Evolutionary conservation across 2,329 filamentous ascomycete species (phyloP).

Genomic region (Teratosphaeria zuluensis): DNA sequence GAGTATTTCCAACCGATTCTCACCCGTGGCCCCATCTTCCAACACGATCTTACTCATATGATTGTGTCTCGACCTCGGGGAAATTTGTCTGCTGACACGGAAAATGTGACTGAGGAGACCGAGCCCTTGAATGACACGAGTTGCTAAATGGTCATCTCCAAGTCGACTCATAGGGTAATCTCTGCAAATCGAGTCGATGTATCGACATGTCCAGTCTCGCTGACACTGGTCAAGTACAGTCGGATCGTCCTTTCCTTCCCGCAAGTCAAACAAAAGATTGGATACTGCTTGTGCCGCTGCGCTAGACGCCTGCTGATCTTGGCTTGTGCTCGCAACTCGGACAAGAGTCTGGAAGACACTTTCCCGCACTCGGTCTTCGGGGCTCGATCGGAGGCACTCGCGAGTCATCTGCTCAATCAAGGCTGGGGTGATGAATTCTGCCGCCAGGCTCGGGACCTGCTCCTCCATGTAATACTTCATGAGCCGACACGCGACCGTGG

Average conservation of each 20-base stretch:
- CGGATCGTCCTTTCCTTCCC: neutral
- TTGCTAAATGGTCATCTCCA: neutral
- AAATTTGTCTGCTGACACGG: neutral
- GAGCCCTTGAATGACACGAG: neutral
- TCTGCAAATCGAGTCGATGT: neutral
- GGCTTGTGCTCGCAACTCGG: slow-evolving; percentile 3
- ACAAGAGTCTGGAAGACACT: slow-evolving; percentile 7
- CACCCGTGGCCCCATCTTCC: slow-evolving; percentile 3
- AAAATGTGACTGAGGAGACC: neutral
- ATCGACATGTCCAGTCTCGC: neutral
- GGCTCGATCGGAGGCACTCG: neutral
- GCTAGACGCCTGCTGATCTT: neutral
- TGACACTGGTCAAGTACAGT: neutral
- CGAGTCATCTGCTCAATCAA: slow-evolving; percentile 22
- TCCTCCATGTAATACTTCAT: slow-evolving; percentile 42
- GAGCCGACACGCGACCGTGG: slow-evolving; percentile 17
- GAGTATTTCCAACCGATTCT: neutral
- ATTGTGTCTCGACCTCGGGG: neutral
- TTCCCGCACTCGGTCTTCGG: neutral
- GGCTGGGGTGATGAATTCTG: slow-evolving; percentile 50
- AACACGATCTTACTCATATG: neutral
- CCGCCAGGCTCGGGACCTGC: slow-evolving; percentile 49
- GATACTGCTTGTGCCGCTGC: slow-evolving; percentile 2
- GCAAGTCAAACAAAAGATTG: slow-evolving; percentile 5
- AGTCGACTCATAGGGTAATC: neutral